Evolutionary conservation across 441 rosid genomes (phyloP), one percentile per base, ranked within the genome.

Genomic region (Arabidopsis lyrata): DNA sequence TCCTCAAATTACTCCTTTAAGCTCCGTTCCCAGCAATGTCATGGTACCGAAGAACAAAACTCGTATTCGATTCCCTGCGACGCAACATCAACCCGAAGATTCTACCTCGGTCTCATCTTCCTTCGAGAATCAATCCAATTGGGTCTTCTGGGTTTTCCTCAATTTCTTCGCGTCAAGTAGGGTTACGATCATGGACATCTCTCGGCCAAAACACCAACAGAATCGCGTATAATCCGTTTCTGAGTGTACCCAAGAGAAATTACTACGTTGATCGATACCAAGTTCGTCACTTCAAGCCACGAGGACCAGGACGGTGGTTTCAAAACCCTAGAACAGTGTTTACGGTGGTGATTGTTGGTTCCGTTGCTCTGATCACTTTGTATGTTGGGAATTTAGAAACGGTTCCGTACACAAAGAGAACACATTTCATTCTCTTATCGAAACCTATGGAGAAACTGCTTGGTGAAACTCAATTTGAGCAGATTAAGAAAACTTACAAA

Each of bases 391-490:
- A 90, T 67, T 76, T 83, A n/a, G 99, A 95, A 86, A 91, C 88
- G 0, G 83, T 95, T 22, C 99, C 96, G 29, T 93, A 93, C 68
- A 86, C 99, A 4, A 91, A 93, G 72, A 61, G 98, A 71, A 86
- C 64, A 16, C 97, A 93, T 77, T 86, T 93, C n/a, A 89, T 95
- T 72, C 90, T 95, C 47, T 68, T 91, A 78, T 85, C 97, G 0
- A 86, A 82, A 82, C 58, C 78, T 47, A 20, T 81, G 80, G 99
- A 95, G 92, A 90, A 78, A 63, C 69, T 53, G 67, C 35, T 92
- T 2, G 98, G 97, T 0, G 97, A 95, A 81, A 1, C 81, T 9
- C 86, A 87, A 41, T 95, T 95, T 72, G 73, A 91, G 75, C 79
- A 86, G 68, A 68, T 87, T 31, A 95, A 90, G 61, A 81, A 62